Evolutionary conservation across 352 stramenopile genomes (phyloP), one percentile per base, ranked within the genome.

Genomic region (Pythium insidiosum): DNA sequence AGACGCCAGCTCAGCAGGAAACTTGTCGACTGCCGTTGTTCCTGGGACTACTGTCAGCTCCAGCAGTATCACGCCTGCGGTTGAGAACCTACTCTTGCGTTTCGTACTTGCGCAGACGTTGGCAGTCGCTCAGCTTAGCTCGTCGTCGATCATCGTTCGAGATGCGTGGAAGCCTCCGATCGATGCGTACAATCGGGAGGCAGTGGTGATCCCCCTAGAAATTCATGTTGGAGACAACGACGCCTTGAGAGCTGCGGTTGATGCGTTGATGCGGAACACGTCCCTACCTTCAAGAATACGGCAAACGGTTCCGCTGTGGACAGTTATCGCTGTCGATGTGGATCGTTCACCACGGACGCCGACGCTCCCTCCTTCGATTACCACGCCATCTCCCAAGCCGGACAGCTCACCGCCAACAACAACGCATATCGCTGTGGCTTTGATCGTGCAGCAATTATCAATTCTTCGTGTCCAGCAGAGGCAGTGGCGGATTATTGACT

Each of bases 71-170:
- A 41, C 19, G 20, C 37, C 30, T 29, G 0, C 26, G n/a, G n/a
- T 57, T 43, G 50, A 55, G 33, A 58, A 58, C 24, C 39, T 69
- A 10, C 60, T 55, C 0, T 36, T 69, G 11, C 60, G 60, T 21
- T 65, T 69, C 29, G 26, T 66, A 3, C 12, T 69, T 2, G 28
- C 30, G 7, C 42, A 35, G 2, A 28, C 34, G 4, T 28, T 69
- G 25, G 25, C 20, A 9, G 28, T 18, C 6, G 19, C 59, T 18
- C 47, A 58, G n/a, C n/a, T n/a, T n/a, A n/a, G n/a, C n/a, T n/a
- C 60, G 15, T 69, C 60, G 1, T 50, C 56, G 4, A 60, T 69
- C 47, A 33, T 69, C 37, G 25, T 69, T 2, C 60, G 60, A 5
- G 50, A 62, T 9, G 4, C 33, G 0, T 16, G 6, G 6, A 15